Conservation (phyloP, 2,329 filamentous ascomycete genomes). For the Botrytis deweyae region DNA sequence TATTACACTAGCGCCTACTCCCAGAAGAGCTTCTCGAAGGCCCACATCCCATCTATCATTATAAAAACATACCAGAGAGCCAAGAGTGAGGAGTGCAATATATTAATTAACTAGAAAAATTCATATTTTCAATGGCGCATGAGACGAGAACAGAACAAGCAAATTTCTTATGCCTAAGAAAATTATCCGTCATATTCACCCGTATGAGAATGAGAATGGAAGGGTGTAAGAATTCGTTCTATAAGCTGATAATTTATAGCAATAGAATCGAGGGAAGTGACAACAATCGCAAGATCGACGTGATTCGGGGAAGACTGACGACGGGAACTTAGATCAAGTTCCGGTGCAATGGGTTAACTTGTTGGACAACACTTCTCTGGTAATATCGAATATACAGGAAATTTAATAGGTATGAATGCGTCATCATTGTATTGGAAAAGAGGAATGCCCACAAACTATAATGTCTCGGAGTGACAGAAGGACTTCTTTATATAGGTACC, state of each 20-base stretch:
- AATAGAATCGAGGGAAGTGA: not conserved
- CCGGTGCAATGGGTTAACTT: not conserved
- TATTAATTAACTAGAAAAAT: not conserved
- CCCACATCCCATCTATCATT: not conserved
- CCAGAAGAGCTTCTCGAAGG: not conserved
- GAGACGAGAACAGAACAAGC: not conserved
- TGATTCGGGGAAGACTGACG: too few species aligned
- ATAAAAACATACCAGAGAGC: not conserved
- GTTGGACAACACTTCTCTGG: not conserved
- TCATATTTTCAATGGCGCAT: rapidly evolving
- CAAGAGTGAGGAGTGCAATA: not conserved
- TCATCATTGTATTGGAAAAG: too few species aligned
- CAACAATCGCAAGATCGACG: not conserved
- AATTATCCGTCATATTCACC: rapidly evolving
- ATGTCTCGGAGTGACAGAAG: too few species aligned
- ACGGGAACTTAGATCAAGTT: too few species aligned
- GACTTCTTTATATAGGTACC: not conserved
- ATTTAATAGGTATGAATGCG: too few species aligned
- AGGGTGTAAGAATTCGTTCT: too few species aligned
- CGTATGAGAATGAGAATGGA: not conserved
- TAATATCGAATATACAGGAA: too few species aligned
- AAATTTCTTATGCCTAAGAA: not conserved
- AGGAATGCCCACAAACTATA: too few species aligned
- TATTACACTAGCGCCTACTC: not conserved
- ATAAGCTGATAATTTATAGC: not conserved